Percentiles rank a stretch among this genome's conserved stretches.
These are phyloP conservation scores for Mycena rosella DNA, from an alignment of 768 basidiomycete species.

Conservation along the genomic window DNA sequence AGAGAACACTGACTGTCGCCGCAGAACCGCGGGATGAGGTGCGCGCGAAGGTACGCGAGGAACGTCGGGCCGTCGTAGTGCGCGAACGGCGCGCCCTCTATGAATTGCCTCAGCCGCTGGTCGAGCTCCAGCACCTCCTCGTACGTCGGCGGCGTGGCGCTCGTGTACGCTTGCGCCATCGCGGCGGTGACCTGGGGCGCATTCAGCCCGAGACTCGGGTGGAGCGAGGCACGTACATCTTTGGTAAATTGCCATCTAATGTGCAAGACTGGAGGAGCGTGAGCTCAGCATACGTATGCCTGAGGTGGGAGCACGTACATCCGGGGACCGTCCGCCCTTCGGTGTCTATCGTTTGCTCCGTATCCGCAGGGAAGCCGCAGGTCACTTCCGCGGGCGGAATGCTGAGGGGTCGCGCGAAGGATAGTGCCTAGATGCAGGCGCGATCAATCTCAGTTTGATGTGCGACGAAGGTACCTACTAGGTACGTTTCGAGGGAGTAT, in stretches of 20 bases:
- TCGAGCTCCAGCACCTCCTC: constrained; percentile 39
- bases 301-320: not conserved
- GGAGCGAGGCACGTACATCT: not conserved
- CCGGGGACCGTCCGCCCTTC: not conserved
- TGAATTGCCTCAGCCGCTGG: constrained; percentile 19
- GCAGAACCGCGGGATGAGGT: constrained; percentile 4
- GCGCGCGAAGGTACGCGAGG: constrained; percentile 2
- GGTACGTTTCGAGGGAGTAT: constrained; percentile 41
- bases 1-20: constrained; percentile 1
- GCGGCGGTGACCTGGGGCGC: constrained; percentile 37
- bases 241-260: not conserved
- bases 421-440: constrained; percentile 37
- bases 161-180: constrained; percentile 42
- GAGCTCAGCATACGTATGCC: not conserved
- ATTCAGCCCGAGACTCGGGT: no score
- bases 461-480: not conserved
- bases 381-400: constrained; percentile 8
- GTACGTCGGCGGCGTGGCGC: constrained; percentile 44
- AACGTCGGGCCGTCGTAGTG: constrained; percentile 16
- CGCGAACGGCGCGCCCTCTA: constrained; percentile 6
- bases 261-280: not conserved
- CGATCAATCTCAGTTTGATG: not conserved
- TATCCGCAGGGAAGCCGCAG: constrained; percentile 1
- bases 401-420: constrained; percentile 40
- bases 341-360: not conserved